phyloP scores from a whole-genome alignment of 345 rosid species.

The Odontarrhena argentea region DNA sequence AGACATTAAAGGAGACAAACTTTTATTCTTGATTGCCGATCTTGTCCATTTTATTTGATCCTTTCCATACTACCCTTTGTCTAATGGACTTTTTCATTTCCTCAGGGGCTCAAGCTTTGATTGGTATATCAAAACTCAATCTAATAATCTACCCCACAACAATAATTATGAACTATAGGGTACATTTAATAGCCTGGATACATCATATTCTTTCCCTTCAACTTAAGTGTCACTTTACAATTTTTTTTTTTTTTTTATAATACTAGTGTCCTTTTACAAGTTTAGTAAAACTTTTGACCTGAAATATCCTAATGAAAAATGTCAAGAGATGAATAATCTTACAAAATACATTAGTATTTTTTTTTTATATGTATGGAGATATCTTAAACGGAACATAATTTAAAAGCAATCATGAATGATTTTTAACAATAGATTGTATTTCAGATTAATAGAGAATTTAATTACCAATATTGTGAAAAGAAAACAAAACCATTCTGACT shows the following conservation, averaged over 20 bases:
- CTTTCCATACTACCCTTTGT: conserved; percentile 34
- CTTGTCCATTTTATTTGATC: conserved; percentile 47
- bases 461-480: not conserved
- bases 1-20: conserved; percentile 50
- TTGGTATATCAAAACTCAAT: not conserved
- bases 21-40: conserved; percentile 48
- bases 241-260: no score
- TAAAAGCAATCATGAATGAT: no score
- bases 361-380: no score
- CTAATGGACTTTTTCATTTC: conserved; percentile 27
- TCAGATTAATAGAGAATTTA: not conserved
- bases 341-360: no score
- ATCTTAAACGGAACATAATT: no score
- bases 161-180: not conserved
- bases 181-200: no score
- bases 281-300: conserved; percentile 2
- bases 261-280: no score
- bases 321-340: no score
- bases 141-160: conserved; percentile 12
- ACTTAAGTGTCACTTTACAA: no score
- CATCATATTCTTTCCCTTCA: no score
- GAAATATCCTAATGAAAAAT: not conserved
- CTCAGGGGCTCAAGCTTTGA: not conserved
- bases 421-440: not conserved
- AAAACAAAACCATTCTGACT: not conserved